These are phyloP conservation scores for Blastomyces emzantsi DNA, from an alignment of 2,329 filamentous ascomycete genomes.

Conservation along the genomic window DNA sequence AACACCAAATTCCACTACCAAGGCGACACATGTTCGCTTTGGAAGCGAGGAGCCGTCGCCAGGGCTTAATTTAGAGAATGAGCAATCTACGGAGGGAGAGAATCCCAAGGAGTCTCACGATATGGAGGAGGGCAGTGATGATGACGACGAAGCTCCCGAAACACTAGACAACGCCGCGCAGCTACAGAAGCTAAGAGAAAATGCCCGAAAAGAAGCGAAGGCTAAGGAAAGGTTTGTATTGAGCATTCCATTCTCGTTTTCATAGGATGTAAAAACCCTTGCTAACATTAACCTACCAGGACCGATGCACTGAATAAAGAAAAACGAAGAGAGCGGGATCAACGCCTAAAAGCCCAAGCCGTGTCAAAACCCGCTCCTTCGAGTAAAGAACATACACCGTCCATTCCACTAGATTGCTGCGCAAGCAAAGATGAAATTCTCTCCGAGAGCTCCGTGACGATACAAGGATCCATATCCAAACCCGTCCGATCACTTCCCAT, in stretches of 20 bases:
- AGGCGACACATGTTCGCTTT: constrained; percentile 30
- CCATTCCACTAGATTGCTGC: constrained; percentile 7
- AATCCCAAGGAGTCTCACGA: constrained; percentile 10
- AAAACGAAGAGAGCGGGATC: constrained; percentile 34
- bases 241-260: background rate
- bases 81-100: constrained; percentile 18
- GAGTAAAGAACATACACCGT: background rate
- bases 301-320: constrained; percentile 30
- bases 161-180: constrained; percentile 34
- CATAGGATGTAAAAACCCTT: background rate
- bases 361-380: background rate
- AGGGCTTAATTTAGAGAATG: constrained; percentile 18
- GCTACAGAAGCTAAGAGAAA: constrained; percentile 29
- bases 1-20: constrained; percentile 15
- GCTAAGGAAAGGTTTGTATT: constrained; percentile 29
- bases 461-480: constrained; percentile 32
- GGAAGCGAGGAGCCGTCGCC: constrained; percentile 34
- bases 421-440: constrained; percentile 26
- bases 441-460: constrained; percentile 35
- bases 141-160: constrained; percentile 37
- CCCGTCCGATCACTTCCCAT: constrained; percentile 35
- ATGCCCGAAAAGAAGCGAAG: constrained; percentile 32
- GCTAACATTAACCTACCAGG: constrained; percentile 4
- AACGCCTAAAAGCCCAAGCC: constrained; percentile 32
- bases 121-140: constrained; percentile 25